Conservation (phyloP, 1,284 basidiomycete species). For the Amylostereum chailletii region DNA sequence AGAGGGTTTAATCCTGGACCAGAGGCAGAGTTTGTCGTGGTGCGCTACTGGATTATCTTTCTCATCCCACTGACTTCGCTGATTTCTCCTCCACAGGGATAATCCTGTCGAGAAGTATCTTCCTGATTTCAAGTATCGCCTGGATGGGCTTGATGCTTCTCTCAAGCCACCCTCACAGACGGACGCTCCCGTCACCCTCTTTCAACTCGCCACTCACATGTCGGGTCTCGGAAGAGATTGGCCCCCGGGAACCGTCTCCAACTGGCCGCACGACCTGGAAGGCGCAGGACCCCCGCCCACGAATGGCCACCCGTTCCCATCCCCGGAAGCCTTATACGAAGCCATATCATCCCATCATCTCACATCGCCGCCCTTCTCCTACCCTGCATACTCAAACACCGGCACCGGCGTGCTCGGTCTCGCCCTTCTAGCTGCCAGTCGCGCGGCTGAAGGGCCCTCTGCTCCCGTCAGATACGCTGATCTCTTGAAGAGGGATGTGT, state of each 20-base stretch:
- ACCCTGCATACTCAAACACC: conserved; percentile 42
- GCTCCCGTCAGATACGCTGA: conserved; percentile 28
- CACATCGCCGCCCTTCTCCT: conserved; percentile 31
- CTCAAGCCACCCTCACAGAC: not conserved
- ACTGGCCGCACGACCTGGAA: conserved; percentile 27
- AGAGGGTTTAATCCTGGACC: conserved; percentile 36
- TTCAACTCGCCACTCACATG: conserved; percentile 36
- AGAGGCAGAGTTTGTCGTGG: conserved; percentile 33
- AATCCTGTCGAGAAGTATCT: conserved; percentile 32
- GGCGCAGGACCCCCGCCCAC: conserved; percentile 19
- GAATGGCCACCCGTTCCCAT: conserved; percentile 22
- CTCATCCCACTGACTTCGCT: not conserved
- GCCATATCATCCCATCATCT: conserved; percentile 27
- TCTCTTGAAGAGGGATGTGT: conserved; percentile 31
- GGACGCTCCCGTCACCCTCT: conserved; percentile 32
- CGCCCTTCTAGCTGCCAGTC: conserved; percentile 33
- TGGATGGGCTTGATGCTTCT: conserved; percentile 7
- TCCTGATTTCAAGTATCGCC: conserved; percentile 23
- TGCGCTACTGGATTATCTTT: conserved; percentile 12
- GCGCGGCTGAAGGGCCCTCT: conserved; percentile 16
- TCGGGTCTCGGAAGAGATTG: conserved; percentile 38
- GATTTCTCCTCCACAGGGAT: conserved; percentile 23
- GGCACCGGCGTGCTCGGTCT: conserved; percentile 33
- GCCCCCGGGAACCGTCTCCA: conserved; percentile 27
- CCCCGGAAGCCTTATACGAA: conserved; percentile 23